These are phyloP conservation scores for Metahyphopichia silvanorum DNA, from an alignment of 805 yeast species.

Conservation along the genomic window DNA sequence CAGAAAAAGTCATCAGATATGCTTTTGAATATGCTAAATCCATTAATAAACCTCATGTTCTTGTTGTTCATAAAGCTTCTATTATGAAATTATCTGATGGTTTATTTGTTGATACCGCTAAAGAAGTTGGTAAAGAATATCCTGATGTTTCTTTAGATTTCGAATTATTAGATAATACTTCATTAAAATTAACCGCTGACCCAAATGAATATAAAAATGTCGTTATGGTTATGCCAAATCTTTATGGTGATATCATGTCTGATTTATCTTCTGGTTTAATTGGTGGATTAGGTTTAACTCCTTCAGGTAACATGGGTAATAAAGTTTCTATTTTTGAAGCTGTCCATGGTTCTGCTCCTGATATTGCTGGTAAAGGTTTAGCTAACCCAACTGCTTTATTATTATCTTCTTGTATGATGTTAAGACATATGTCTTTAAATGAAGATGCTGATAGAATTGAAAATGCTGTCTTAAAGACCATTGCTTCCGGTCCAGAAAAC, in stretches of 20 bases:
- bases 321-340: constrained; percentile 98
- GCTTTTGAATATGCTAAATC: constrained; percentile 95
- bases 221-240: constrained; percentile 98
- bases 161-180: constrained; percentile 94
- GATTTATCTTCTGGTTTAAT: constrained; percentile 96
- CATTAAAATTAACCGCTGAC: constrained; percentile 83
- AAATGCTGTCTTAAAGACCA: constrained; percentile 79
- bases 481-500: constrained; percentile 93
- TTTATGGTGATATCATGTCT: constrained; percentile 98
- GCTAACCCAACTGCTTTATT: constrained; percentile 99
- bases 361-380: constrained; percentile 97
- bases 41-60: constrained; percentile 80
- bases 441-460: constrained; percentile 82
- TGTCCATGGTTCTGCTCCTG: constrained; percentile 99
- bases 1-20: constrained; percentile 93
- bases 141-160: constrained; percentile 82
- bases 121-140: constrained; percentile 85
- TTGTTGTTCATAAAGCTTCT: constrained; percentile 97
- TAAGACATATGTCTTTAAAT: constrained; percentile 94
- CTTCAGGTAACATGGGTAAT: constrained; percentile 99
- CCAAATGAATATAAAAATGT: constrained; percentile 83
- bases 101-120: constrained; percentile 88
- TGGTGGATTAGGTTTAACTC: constrained; percentile 98
- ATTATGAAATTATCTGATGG: constrained; percentile 99
- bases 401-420: constrained; percentile 97